phyloP scores from a whole-genome alignment of 306 rosid genomes.

The Corylus avellana region DNA sequence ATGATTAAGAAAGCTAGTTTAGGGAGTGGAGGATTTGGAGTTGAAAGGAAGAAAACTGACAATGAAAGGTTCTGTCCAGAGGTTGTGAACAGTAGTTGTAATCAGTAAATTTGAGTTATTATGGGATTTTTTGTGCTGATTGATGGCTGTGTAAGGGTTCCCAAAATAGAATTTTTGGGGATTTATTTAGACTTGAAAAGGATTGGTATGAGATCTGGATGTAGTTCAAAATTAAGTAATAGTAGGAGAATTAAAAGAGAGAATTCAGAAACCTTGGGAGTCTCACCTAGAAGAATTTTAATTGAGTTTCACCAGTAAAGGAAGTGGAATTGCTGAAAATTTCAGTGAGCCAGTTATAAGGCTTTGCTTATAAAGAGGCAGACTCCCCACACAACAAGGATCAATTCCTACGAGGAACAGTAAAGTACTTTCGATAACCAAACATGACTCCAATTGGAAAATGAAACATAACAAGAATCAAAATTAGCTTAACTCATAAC shows the following conservation, averaged over 20 bases:
- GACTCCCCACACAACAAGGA: neutral
- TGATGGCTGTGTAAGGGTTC: neutral
- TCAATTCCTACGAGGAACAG: neutral
- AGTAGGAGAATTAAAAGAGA: neutral
- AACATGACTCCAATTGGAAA: neutral
- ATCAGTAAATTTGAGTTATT: neutral
- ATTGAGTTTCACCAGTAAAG: too few species aligned
- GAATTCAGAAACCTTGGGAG: neutral
- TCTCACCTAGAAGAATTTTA: neutral
- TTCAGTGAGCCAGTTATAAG: neutral
- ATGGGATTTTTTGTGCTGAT: neutral
- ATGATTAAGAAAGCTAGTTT: neutral
- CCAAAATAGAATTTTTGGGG: neutral
- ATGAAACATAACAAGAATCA: neutral
- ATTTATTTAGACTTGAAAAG: neutral
- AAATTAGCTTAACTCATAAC: neutral
- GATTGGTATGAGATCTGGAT: neutral
- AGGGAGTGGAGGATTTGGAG: neutral
- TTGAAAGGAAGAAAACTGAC: neutral
- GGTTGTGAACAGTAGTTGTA: neutral
- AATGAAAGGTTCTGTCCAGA: neutral
- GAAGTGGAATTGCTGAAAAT: neutral
- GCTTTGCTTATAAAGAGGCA: neutral
- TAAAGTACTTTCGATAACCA: neutral
- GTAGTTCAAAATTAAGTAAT: neutral